Base-by-base conservation (phyloP, 1,139 yeast species). In the Scheffersomyces lignicola region DNA sequence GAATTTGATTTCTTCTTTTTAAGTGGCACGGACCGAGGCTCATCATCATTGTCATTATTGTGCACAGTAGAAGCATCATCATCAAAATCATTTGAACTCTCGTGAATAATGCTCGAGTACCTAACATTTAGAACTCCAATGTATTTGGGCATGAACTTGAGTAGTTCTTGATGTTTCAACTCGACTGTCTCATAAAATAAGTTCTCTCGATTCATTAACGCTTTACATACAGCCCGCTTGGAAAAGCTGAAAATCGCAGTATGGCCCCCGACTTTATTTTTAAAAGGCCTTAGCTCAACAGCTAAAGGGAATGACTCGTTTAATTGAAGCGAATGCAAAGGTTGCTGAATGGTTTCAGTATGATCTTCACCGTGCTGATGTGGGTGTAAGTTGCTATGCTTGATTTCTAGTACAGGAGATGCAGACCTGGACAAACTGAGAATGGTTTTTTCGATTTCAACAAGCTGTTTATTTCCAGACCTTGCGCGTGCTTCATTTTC, bases 191-290 rank as follows among this genome's bases (percentile, higher is more conserved):
- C 98, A 58, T 94, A 94, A 83, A 95, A 90, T 43, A 72, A 64
- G 57, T 92, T 87, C 54, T 94, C 99, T 43, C 96, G 70, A 50
- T 88, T 88, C 43, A 89, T 86, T 42, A 92, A 65, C 1, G 95
- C 94, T 58, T 94, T 94, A 60, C 98, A 92, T n/a, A 94, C 96
- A 0, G 97, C 97, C 39, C 87, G 71, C 48, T 82, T 84, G 6
- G 95, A 84, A 54, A 92, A 92, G 44, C 92, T 75, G 61, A 92
- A 94, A 31, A 94, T 89, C 2, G 97, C 97, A 0, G 97, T 92
- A 56, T 94, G 99, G 0, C 99, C 99, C 7, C 99, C 99, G 6
- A 94, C 98, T 53, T 86, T 86, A 54, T 92, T 90, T 45, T 83
- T 80, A 16, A 47, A 47, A 7, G 51, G 51, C 35, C 87, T 78